These are phyloP conservation scores for Coniochaeta sp. DNA, from an alignment of 2,329 filamentous ascomycete genomes.

Conservation along the genomic window DNA sequence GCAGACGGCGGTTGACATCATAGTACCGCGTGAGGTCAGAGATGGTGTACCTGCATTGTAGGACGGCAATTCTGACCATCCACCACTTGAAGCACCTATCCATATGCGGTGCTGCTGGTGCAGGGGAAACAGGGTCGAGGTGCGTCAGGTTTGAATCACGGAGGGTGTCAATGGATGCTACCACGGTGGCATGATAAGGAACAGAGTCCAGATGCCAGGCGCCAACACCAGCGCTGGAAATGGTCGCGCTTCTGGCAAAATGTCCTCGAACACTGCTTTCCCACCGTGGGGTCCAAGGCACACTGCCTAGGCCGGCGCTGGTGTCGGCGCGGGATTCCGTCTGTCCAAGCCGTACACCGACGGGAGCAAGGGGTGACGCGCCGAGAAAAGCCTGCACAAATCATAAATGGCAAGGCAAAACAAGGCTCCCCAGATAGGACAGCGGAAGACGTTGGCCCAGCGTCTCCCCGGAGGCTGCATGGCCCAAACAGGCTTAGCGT, in stretches of 20 bases:
- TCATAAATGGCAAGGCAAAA: background rate
- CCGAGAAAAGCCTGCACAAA: background rate
- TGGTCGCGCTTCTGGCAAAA: background rate
- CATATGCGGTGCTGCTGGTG: background rate
- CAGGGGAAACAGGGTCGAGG: slow-evolving; percentile 6
- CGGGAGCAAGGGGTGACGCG: background rate
- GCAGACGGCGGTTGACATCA: background rate
- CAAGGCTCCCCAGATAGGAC: background rate
- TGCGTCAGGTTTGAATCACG: slow-evolving; percentile 5
- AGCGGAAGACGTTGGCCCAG: background rate
- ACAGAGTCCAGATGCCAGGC: slow-evolving; percentile 4
- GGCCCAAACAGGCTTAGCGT: background rate
- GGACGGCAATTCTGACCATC: background rate
- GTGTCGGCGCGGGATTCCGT: background rate
- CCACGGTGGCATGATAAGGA: slow-evolving; percentile 7
- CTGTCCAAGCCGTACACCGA: background rate
- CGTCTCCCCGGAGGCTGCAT: background rate
- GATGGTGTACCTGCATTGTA: background rate
- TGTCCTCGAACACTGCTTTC: background rate
- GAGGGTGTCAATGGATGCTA: slow-evolving; percentile 10
- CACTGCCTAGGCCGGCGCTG: background rate
- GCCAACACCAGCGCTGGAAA: background rate
- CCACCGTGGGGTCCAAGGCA: background rate
- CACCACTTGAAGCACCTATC: background rate
- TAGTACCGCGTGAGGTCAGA: background rate